phyloP scores from a whole-genome alignment of 306 rosid species.

The Acacia confusa region DNA sequence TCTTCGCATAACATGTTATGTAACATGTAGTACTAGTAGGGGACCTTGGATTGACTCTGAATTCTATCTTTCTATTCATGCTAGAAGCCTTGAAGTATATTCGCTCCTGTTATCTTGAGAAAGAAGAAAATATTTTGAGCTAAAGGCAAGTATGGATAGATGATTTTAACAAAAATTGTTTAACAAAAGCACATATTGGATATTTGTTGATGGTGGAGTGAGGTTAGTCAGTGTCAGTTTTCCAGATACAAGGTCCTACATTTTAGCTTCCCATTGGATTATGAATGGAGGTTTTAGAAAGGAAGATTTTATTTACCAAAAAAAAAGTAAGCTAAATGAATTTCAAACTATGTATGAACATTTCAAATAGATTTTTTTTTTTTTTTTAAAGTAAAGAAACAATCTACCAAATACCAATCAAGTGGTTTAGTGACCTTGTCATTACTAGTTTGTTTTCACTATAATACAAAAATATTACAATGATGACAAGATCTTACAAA shows the following conservation, averaged over 20 bases:
- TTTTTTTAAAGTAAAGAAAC: too few species aligned
- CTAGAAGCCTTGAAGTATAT: conserved; percentile 13
- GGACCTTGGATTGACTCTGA: conserved; percentile 26
- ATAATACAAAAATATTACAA: not conserved
- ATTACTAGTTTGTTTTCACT: not conserved
- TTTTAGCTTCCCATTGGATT: not conserved
- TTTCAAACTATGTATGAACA: not conserved
- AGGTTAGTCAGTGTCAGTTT: not conserved
- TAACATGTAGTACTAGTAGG: not conserved
- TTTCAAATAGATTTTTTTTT: not conserved
- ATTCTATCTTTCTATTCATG: conserved; percentile 31
- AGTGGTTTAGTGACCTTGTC: not conserved
- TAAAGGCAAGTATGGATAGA: conserved; percentile 7
- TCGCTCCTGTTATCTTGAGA: not conserved
- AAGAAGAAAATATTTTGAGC: not conserved
- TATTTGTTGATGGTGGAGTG: not conserved
- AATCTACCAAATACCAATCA: not conserved
- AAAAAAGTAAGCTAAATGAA: not conserved
- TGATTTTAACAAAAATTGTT: conserved; percentile 18
- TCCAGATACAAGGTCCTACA: not conserved
- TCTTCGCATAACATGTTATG: conserved; percentile 3
- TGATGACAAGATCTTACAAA: not conserved
- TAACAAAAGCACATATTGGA: not conserved
- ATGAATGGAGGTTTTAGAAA: not conserved
- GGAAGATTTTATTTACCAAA: not conserved